Evolutionary conservation across 176 grass and related monocot species (phyloP).

Genomic region (Oryza brachyantha): DNA sequence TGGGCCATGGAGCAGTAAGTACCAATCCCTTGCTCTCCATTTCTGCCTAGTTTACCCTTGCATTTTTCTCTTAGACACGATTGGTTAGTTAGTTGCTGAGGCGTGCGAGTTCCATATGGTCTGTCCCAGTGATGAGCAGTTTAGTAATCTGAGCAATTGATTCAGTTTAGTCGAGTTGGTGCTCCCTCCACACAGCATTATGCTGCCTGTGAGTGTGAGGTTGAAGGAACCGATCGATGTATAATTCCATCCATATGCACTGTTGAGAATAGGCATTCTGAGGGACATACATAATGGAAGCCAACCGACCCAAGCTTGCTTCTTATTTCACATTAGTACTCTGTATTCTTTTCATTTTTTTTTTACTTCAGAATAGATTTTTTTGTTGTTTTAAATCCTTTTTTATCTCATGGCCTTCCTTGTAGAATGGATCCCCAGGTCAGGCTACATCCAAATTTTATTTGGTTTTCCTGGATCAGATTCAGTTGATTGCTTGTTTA

Average conservation of each 20-base stretch:
- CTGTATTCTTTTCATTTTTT: no score
- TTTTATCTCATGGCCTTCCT: no score
- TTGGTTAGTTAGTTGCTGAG: background rate
- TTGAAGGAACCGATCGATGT: constrained; percentile 37
- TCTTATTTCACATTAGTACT: background rate
- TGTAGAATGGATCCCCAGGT: no score
- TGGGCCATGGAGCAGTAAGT: background rate
- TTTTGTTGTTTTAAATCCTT: no score
- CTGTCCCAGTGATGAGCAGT: constrained; percentile 45
- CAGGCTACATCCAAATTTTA: no score
- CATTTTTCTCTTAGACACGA: background rate
- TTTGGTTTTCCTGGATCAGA: no score
- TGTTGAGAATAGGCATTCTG: constrained; percentile 59
- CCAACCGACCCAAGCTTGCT: background rate
- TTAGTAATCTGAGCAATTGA: constrained; percentile 56
- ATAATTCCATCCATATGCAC: background rate
- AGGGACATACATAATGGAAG: constrained; percentile 28
- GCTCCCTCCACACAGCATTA: constrained; percentile 53
- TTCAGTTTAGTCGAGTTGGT: constrained; percentile 42
- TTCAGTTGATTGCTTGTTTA: no score
- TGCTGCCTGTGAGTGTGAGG: constrained; percentile 12
- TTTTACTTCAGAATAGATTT: background rate
- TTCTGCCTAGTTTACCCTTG: background rate
- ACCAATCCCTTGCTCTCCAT: background rate
- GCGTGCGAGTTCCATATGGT: no score